Percentiles rank a stretch among this genome's conserved stretches.
Conservation (phyloP, 768 basidiomycete species). For the Collybiopsis confluens region DNA sequence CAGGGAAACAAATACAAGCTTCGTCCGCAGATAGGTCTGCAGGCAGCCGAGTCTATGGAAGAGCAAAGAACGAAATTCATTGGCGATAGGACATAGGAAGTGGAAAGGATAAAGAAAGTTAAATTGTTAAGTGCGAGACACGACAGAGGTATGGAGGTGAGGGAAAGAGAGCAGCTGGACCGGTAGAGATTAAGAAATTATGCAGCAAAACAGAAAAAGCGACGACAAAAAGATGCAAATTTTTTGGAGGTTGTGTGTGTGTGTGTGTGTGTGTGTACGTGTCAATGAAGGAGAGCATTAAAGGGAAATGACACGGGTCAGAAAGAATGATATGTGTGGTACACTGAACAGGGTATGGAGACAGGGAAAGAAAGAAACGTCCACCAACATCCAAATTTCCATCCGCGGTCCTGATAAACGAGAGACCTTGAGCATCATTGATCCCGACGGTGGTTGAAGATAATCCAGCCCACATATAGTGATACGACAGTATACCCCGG, state of each 20-base stretch:
- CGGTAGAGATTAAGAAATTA: slow-evolving; percentile 1
- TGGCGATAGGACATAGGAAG: neutral
- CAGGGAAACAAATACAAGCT: slow-evolving; percentile 1
- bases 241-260: neutral
- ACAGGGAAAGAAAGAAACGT: neutral
- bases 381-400: neutral
- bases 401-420: neutral
- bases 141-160: neutral
- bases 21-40: neutral
- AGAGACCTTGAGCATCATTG: neutral
- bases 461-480: slow-evolving; percentile 16
- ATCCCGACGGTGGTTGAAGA: slow-evolving; percentile 12
- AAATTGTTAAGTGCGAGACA: neutral
- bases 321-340: slow-evolving; percentile 7
- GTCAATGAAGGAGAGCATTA: slow-evolving; percentile 5
- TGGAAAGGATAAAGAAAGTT: neutral
- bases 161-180: slow-evolving; percentile 1
- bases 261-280: too few species aligned
- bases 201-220: slow-evolving; percentile 9
- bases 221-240: neutral
- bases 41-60: neutral
- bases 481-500: slow-evolving; percentile 20
- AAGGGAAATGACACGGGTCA: slow-evolving; percentile 1
- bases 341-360: neutral
- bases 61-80: neutral